phyloP scores from a whole-genome alignment of 495 filamentous ascomycete genomes.

The Aspergillus cavernicola region DNA sequence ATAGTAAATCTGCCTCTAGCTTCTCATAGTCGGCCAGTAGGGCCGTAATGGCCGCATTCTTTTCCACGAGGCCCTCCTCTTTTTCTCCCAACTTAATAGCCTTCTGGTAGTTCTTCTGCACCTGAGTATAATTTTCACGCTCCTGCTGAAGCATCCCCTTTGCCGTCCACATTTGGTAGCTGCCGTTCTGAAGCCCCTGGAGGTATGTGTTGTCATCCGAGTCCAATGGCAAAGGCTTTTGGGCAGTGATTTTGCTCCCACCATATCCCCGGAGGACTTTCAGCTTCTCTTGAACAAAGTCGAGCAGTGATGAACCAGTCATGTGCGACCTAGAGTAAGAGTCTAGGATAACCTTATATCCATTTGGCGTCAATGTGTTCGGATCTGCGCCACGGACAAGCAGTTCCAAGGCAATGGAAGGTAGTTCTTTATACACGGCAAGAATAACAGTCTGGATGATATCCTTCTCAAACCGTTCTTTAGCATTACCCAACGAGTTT shows the following conservation, averaged over 20 bases:
- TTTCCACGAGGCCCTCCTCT: conserved; percentile 41
- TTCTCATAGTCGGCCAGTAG: conserved; percentile 48
- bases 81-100: not conserved
- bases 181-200: not conserved
- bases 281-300: conserved; percentile 52
- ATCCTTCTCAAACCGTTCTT: conserved; percentile 33
- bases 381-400: conserved; percentile 57
- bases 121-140: not conserved
- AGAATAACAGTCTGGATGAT: conserved; percentile 57
- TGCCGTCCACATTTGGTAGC: conserved; percentile 4
- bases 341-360: conserved; percentile 29
- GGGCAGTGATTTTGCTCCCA: conserved; percentile 17
- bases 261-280: conserved; percentile 39
- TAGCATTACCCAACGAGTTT: conserved; percentile 35
- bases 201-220: conserved; percentile 26
- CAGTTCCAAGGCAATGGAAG: conserved; percentile 50
- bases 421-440: conserved; percentile 50
- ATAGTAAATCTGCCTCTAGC: conserved; percentile 49
- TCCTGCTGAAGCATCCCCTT: not conserved
- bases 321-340: not conserved
- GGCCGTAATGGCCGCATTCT: conserved; percentile 45
- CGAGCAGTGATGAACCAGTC: conserved; percentile 49
- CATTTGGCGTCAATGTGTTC: conserved; percentile 40
- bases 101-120: conserved; percentile 11
- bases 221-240: conserved; percentile 19